These are phyloP conservation scores for Amniculicola lignicola DNA, from an alignment of 495 filamentous ascomycete species.

Conservation along the genomic window DNA sequence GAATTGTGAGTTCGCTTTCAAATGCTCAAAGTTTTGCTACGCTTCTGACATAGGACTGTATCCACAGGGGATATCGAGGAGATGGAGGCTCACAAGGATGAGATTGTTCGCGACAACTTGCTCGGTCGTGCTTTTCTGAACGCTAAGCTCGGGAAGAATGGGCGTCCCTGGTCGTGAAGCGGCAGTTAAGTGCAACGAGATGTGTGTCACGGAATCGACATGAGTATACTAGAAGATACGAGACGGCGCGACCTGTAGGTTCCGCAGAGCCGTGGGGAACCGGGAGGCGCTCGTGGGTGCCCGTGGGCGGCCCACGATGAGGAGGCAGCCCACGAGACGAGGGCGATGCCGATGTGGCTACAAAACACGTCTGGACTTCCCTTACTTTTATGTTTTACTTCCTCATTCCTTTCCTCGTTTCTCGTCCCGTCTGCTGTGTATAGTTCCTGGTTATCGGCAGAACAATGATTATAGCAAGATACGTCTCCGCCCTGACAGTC, in stretches of 20 bases:
- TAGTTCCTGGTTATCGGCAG: conserved; percentile 1
- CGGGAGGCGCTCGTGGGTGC: conserved; percentile 1
- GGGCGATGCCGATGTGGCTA: conserved; percentile 1
- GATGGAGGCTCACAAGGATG: conserved; percentile 41
- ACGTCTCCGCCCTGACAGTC: conserved; percentile 2
- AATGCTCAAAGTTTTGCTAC: background rate
- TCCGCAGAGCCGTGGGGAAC: background rate
- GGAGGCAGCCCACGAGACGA: background rate
- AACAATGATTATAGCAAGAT: background rate
- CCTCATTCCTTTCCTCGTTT: background rate
- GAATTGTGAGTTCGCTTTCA: conserved; percentile 34
- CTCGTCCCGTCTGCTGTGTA: background rate
- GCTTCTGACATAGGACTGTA: background rate
- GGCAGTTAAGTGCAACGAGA: conserved; percentile 2
- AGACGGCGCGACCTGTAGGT: conserved; percentile 1
- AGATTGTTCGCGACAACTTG: conserved; percentile 40
- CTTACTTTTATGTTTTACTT: background rate
- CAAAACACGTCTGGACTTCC: background rate
- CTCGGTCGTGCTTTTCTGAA: conserved; percentile 37
- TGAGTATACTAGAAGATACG: conserved; percentile 1
- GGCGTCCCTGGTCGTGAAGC: conserved; percentile 8
- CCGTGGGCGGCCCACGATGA: background rate
- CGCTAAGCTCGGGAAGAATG: conserved; percentile 23
- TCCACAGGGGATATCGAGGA: conserved; percentile 44
- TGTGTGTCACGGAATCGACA: conserved; percentile 1